Percentiles rank a stretch among this genome's conserved stretches.
Conservation (phyloP, 805 yeast genomes). For the Yamadazyma nakazawae region DNA sequence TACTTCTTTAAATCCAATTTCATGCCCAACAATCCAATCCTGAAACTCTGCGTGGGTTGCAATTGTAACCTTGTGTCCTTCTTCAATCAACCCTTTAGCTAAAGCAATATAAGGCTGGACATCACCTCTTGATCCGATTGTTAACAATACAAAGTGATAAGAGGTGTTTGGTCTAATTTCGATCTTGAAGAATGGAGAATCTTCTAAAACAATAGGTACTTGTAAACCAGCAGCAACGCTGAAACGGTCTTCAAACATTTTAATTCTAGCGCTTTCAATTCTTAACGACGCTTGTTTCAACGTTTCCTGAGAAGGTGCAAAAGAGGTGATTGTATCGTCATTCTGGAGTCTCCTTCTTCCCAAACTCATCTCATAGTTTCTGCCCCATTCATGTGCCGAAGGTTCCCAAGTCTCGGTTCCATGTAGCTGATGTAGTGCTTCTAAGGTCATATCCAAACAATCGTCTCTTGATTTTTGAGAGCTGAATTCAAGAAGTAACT, state of each 20-base stretch:
- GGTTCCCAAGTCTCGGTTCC: constrained; percentile 22
- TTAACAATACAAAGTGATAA: constrained; percentile 63
- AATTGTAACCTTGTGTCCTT: constrained; percentile 82
- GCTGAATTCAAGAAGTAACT: constrained; percentile 74
- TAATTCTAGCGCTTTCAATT: constrained; percentile 57
- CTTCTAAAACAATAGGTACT: constrained; percentile 67
- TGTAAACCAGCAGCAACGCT: constrained; percentile 58
- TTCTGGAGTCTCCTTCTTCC: constrained; percentile 13
- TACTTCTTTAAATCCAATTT: constrained; percentile 64
- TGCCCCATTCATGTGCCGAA: constrained; percentile 24
- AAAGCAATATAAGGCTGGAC: constrained; percentile 94
- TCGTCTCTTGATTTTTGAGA: constrained; percentile 65
- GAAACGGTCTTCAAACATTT: constrained; percentile 65
- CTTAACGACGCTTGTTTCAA: constrained; percentile 18
- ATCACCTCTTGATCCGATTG: constrained; percentile 95
- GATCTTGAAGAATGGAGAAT: constrained; percentile 52
- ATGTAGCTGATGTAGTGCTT: constrained; percentile 45
- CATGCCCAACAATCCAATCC: constrained; percentile 67
- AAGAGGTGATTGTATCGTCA: constrained; percentile 2
- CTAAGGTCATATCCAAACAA: constrained; percentile 53
- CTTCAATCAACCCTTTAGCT: constrained; percentile 71
- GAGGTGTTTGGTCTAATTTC: constrained; percentile 52
- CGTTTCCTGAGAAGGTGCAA: constrained; percentile 10
- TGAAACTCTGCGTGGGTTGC: constrained; percentile 84
- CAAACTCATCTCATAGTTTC: constrained; percentile 17